phyloP scores from a whole-genome alignment of 2,329 filamentous ascomycete genomes.

The Fusarium aywerte region DNA sequence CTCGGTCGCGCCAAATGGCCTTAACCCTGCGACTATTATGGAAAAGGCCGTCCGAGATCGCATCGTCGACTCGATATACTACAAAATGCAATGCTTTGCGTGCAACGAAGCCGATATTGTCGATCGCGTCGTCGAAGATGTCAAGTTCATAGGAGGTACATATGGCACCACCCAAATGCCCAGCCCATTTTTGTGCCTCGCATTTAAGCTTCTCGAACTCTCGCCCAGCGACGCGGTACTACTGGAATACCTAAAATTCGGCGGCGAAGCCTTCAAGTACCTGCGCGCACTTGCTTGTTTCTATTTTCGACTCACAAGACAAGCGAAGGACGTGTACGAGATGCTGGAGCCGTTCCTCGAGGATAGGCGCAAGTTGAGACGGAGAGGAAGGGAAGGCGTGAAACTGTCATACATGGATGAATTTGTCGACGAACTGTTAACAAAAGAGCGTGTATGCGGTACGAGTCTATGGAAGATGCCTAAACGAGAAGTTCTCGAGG shows the following conservation, averaged over 20 bases:
- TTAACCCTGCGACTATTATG: conserved; percentile 95
- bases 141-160: conserved; percentile 87
- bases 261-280: conserved; percentile 84
- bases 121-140: conserved; percentile 85
- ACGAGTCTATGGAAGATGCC: conserved; percentile 95
- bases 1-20: conserved; percentile 81
- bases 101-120: conserved; percentile 86
- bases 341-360: conserved; percentile 84
- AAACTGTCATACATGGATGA: conserved; percentile 85
- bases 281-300: conserved; percentile 89
- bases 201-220: conserved; percentile 93
- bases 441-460: conserved; percentile 88
- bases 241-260: conserved; percentile 80
- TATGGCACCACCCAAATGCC: conserved; percentile 87
- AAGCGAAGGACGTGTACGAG: conserved; percentile 81
- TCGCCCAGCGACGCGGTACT: conserved; percentile 83
- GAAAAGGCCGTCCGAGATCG: conserved; percentile 96
- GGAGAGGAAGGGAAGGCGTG: conserved; percentile 79
- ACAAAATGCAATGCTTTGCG: conserved; percentile 98
- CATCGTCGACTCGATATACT: conserved; percentile 95
- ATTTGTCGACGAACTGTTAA: conserved; percentile 91
- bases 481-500: conserved; percentile 82
- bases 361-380: conserved; percentile 84
- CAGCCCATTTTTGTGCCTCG: conserved; percentile 91
- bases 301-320: conserved; percentile 89